Evolutionary conservation across 2,329 filamentous ascomycete species (phyloP), one percentile per base, ranked within the genome.

Genomic region (Diplocarpon rosae): DNA sequence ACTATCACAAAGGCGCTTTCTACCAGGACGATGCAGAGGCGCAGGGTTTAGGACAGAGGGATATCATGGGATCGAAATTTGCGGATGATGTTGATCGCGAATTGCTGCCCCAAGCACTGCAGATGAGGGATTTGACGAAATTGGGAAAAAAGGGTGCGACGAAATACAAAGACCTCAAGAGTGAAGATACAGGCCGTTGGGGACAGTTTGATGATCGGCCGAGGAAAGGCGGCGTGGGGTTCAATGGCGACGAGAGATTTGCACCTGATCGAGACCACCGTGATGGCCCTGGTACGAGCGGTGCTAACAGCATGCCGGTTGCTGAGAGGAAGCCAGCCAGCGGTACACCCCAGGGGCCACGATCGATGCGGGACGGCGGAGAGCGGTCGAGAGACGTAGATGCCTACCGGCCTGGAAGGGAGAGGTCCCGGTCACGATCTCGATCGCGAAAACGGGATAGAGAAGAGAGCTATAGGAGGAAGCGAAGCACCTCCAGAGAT

Each of bases 1-100:
- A 96, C 68, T 89, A 86, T 65, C 92, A 98, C 71, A 90, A 89
- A 67, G 92, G 92, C 39, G 92, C 92, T 13, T 98, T 96, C 69
- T 96, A 86, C 69, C 84, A 83, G 54, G 86, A 89, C 42, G 85
- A 93, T 56, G 73, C 80, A 41, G 78, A 80, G 55, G 78, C 78
- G 13, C 78, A 85, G 51, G 85, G 86, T 1, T 69, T 95, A 37
- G 80, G 85, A 51, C 75, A 81, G 59, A 73, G 92, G 37, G 85
- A 95, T 60, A 72, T 95, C 52, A 94, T 94, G 78, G 89, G 89
- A 12, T 76, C 82, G 2, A 71, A 76, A 40, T 93, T 92, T 55
- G 79, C 75, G 39, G 90, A 96, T 62, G 87, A 95, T 50, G 78
- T 90, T 48, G 86, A 94, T 58, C 80, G 86, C 37, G 85, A 92